A percentile compares a stretch with the other conserved stretches of the same genome.
phyloP scores from a whole-genome alignment of 768 basidiomycete species.

The Collybia mongolica region DNA sequence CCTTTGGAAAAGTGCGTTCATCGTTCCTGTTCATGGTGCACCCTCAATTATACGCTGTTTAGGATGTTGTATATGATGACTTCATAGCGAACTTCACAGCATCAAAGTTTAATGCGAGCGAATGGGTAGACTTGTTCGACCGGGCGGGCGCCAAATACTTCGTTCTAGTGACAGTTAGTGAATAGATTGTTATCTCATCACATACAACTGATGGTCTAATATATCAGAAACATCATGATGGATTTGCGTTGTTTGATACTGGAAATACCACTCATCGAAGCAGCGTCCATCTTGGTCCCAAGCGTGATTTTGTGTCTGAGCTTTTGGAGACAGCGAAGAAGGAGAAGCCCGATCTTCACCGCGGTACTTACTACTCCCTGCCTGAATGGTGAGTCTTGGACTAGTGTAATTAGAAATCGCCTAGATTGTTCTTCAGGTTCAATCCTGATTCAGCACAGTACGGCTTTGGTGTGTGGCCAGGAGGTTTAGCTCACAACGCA shows the following conservation, averaged over 20 bases:
- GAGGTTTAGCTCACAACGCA: constrained; percentile 50
- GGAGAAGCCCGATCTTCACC: constrained; percentile 48
- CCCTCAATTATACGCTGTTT: background rate
- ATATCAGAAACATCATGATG: constrained; percentile 60
- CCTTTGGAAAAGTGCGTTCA: constrained; percentile 37
- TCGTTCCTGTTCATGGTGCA: background rate
- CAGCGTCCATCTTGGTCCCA: constrained; percentile 46
- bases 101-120: constrained; percentile 49
- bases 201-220: background rate
- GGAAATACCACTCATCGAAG: constrained; percentile 50
- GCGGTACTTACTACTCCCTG: constrained; percentile 59
- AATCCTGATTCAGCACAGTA: constrained; percentile 52
- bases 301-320: constrained; percentile 50
- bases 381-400: constrained; percentile 46
- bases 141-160: constrained; percentile 62
- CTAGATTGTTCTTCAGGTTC: constrained; percentile 33
- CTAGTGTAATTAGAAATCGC: background rate
- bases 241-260: constrained; percentile 56
- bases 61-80: constrained; percentile 55
- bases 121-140: constrained; percentile 54
- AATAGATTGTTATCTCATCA: background rate
- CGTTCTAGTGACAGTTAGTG: constrained; percentile 48
- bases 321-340: constrained; percentile 47
- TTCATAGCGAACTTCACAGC: constrained; percentile 57
- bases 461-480: constrained; percentile 52